These are phyloP conservation scores for Dendryphion nanum DNA, from an alignment of 2,329 filamentous ascomycete genomes.

Conservation along the genomic window DNA sequence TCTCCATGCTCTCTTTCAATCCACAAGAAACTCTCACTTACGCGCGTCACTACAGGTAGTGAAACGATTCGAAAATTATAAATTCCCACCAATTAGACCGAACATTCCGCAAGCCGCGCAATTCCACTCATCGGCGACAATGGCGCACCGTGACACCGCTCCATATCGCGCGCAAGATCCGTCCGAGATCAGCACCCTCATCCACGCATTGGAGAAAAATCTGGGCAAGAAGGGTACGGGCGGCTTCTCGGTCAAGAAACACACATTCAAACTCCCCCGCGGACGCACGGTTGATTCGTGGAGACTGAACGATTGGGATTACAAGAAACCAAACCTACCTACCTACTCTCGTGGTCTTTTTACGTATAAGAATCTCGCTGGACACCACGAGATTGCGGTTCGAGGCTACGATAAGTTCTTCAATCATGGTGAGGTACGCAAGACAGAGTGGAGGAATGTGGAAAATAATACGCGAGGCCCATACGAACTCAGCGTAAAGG, in stretches of 20 bases:
- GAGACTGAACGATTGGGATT: conserved; percentile 93
- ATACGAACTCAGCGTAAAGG: conserved; percentile 94
- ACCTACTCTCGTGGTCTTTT: conserved; percentile 94
- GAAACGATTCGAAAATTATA: conserved; percentile 3
- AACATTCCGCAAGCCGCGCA: no score
- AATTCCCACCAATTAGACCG: not conserved
- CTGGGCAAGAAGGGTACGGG: conserved; percentile 51
- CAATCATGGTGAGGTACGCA: conserved; percentile 78
- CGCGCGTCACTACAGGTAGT: conserved; percentile 14
- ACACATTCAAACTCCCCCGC: conserved; percentile 68
- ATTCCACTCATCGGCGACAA: conserved; percentile 30
- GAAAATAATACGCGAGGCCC: conserved; percentile 74
- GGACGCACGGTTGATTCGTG: conserved; percentile 79
- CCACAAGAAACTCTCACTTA: conserved; percentile 14
- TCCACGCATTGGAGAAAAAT: conserved; percentile 63
- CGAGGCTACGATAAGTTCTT: conserved; percentile 99
- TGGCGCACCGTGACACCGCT: conserved; percentile 53
- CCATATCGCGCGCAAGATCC: conserved; percentile 70
- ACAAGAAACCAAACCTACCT: conserved; percentile 81
- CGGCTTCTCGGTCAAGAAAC: conserved; percentile 74
- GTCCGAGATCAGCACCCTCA: conserved; percentile 64
- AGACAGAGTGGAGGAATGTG: conserved; percentile 82
- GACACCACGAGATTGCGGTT: conserved; percentile 73
- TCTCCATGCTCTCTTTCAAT: conserved; percentile 7
- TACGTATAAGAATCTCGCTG: conserved; percentile 68